Evolutionary conservation across 139 green algal species (phyloP).

Genomic region (Eudorina sp.): DNA sequence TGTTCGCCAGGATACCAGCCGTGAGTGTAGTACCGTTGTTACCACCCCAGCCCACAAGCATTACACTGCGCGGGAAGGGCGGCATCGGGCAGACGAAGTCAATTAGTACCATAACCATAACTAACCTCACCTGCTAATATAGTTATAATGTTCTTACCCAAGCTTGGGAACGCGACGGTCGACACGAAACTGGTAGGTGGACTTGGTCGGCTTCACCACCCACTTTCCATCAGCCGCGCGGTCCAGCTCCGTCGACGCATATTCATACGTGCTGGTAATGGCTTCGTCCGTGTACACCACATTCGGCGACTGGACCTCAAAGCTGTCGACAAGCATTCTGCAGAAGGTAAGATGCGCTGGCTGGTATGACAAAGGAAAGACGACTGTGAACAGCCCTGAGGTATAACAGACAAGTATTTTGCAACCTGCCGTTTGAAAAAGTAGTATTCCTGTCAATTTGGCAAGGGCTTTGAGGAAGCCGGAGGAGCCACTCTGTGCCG

Average conservation of each 20-base stretch:
- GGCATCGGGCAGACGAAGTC: not conserved
- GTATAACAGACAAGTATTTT: too few relatives aligned
- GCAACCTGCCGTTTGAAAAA: too few relatives aligned
- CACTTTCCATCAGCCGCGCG: conserved; percentile 75
- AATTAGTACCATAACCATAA: too few relatives aligned
- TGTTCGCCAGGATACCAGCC: conserved; percentile 97
- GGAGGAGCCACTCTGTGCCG: too few relatives aligned
- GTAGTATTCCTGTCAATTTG: too few relatives aligned
- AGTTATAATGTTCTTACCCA: conserved; percentile 68
- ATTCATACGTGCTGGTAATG: conserved; percentile 92
- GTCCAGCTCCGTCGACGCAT: conserved; percentile 85
- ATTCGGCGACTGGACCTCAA: conserved; percentile 88
- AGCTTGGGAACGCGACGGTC: conserved; percentile 93
- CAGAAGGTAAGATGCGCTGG: not conserved
- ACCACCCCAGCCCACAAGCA: conserved; percentile 98
- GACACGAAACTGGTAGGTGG: conserved; percentile 90
- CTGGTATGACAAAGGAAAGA: not conserved
- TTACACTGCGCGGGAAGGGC: conserved; percentile 84
- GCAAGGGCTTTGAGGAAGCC: too few relatives aligned
- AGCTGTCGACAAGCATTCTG: conserved; percentile 89
- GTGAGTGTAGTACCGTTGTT: conserved; percentile 99
- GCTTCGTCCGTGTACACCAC: conserved; percentile 86
- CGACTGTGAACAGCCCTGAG: too few relatives aligned
- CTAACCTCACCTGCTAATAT: too few relatives aligned
- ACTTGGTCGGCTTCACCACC: conserved; percentile 81